Percentiles rank a stretch among this genome's conserved stretches.
Conservation (phyloP, 345 rosid species). For the Jatropha curcas region DNA sequence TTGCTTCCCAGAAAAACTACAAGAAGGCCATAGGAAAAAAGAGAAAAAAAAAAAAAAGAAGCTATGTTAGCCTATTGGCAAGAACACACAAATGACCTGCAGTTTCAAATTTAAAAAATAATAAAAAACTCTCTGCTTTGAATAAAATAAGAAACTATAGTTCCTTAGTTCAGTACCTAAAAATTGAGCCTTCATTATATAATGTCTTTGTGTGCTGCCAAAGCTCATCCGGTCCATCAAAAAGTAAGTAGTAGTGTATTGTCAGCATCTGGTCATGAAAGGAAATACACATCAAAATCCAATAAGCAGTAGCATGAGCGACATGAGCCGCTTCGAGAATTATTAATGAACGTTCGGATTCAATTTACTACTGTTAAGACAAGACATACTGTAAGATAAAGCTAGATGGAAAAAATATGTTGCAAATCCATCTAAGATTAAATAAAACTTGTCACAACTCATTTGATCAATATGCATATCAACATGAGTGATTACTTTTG, state of each 20-base stretch:
- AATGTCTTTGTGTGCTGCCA: constrained; percentile 74
- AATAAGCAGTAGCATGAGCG: background rate
- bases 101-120: background rate
- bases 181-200: constrained; percentile 63
- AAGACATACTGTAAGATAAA: background rate
- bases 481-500: background rate
- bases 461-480: background rate
- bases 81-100: background rate
- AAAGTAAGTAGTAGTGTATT: constrained; percentile 89
- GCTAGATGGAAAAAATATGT: background rate
- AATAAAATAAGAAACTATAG: background rate
- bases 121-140: too few species aligned
- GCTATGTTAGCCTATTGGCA: background rate
- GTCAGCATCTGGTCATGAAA: constrained; percentile 70
- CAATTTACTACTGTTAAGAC: background rate
- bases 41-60: too few species aligned
- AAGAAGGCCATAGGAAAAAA: constrained; percentile 2
- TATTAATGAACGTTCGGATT: background rate
- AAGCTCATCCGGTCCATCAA: constrained; percentile 79
- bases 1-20: constrained; percentile 60
- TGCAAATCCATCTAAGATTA: background rate
- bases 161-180: constrained; percentile 52
- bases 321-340: background rate
- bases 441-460: background rate
- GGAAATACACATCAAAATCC: constrained; percentile 12